These are phyloP conservation scores for Delonix regia DNA, from an alignment of 306 rosid species.

Conservation along the genomic window DNA sequence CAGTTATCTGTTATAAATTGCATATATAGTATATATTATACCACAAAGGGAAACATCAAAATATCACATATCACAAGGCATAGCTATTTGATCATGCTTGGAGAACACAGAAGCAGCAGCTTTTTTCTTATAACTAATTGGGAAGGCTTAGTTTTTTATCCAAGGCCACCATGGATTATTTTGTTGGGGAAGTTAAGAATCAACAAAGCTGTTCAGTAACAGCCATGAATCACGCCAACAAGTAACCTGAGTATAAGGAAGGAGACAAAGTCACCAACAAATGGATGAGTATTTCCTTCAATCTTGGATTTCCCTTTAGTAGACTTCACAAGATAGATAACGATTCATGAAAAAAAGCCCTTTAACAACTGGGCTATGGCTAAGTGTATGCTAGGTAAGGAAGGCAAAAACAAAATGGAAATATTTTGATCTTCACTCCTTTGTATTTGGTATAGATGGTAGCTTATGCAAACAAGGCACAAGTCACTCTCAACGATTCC, in stretches of 20 bases:
- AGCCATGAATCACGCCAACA: background rate
- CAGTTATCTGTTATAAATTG: background rate
- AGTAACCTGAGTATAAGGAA: background rate
- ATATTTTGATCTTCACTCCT: background rate
- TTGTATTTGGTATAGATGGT: background rate
- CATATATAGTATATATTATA: background rate
- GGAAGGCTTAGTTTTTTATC: background rate
- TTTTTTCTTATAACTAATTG: background rate
- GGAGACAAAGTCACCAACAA: slow-evolving; percentile 5
- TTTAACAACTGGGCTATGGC: background rate
- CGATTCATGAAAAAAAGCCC: background rate
- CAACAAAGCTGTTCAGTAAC: background rate
- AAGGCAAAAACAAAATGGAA: background rate
- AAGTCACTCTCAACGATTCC: background rate
- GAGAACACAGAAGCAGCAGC: background rate
- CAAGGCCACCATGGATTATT: background rate
- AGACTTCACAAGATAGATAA: background rate
- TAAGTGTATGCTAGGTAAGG: too few relatives aligned
- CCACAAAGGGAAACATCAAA: background rate
- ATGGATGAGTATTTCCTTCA: background rate
- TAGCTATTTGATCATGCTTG: background rate
- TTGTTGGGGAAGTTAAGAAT: background rate
- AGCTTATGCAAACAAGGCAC: background rate
- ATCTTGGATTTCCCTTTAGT: background rate
- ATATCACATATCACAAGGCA: background rate